Evolutionary conservation across 768 basidiomycete genomes (phyloP).

Genomic region (Calocera viscosa): DNA sequence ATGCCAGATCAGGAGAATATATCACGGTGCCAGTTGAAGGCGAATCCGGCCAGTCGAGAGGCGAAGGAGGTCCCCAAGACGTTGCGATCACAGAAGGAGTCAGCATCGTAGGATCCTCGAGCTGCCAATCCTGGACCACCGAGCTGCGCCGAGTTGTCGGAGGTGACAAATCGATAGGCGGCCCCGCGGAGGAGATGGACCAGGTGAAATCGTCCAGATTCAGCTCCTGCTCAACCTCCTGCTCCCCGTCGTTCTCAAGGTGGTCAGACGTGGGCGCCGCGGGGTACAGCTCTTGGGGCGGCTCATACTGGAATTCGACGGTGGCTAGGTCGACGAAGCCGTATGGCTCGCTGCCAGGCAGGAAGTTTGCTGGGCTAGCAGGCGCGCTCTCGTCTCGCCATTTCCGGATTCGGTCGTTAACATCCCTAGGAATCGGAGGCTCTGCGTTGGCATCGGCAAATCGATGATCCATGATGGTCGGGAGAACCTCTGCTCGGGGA

Average conservation of each 20-base stretch:
- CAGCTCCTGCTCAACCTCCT: slow-evolving; percentile 33
- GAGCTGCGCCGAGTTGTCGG: slow-evolving; percentile 30
- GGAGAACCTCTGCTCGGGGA: not conserved
- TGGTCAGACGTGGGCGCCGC: not conserved
- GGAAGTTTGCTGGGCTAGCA: slow-evolving; percentile 33
- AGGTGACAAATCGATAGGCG: slow-evolving; percentile 34
- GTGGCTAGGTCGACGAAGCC: not conserved
- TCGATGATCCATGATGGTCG: slow-evolving; percentile 2
- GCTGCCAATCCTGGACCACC: slow-evolving; percentile 38
- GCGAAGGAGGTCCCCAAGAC: slow-evolving; percentile 16
- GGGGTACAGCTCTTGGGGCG: not conserved
- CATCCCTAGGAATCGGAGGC: slow-evolving; percentile 27
- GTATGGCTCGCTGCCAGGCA: slow-evolving; percentile 7
- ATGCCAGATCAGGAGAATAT: slow-evolving; percentile 44
- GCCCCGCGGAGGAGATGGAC: slow-evolving; percentile 60
- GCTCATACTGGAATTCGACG: slow-evolving; percentile 1
- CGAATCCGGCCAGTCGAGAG: slow-evolving; percentile 13
- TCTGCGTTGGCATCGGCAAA: slow-evolving; percentile 7
- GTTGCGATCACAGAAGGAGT: slow-evolving; percentile 15
- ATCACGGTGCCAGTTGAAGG: slow-evolving; percentile 14
- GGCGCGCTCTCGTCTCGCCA: slow-evolving; percentile 50
- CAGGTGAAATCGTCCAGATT: slow-evolving; percentile 55
- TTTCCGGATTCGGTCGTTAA: slow-evolving; percentile 47
- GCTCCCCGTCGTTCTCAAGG: slow-evolving; percentile 20
- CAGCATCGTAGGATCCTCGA: slow-evolving; percentile 26